Base-by-base conservation (phyloP, 805 yeast genomes). In the Saccharomyces paradoxus region DNA sequence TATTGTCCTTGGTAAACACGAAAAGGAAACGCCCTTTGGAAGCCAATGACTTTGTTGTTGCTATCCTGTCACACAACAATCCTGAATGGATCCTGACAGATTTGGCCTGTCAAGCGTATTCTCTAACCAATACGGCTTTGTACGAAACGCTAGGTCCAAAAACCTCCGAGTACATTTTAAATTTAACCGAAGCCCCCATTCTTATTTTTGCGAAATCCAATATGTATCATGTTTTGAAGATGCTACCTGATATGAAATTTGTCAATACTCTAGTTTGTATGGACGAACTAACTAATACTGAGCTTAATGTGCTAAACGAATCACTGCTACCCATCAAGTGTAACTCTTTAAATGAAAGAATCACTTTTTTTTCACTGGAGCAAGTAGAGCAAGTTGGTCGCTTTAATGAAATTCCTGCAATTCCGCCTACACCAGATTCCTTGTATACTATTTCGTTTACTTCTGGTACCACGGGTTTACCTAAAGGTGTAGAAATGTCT, bases 381-480 rank as follows among this genome's bases (percentile, higher is more conserved):
- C 77, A 75, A 28, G 69, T 79, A 7, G 73, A 74, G 51, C 59
- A 65, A 3, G 56, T 78, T 55, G 81, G 79, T 51, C 63, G 59
- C 57, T 66, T 77, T 55, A 72, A 79, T 49, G 76, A 80, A 51
- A 62, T 67, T 50, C 70, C 77, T 46, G 62, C 67, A 56, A 63
- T 67, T 46, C 80, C 80, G 12, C 86, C 89, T 27, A 71, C 67
- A 1, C 79, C 83, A 1, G 77, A 79, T 14, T 76, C 79, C 26
- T 49, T 78, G 21, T 82, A 81, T 65, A 83, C 90, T 17, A 79
- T 86, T 50, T 81, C 85, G 7, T 85, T 84, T 66, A 86, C 91
- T 2, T 82, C 88, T 0, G 91, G 91, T 31, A 85, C 91, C 1
- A 84, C 90, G 1, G 89, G 89, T 17, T 69, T 77, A 17, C 91